A percentile compares a stretch with the other conserved stretches of the same genome.
These are phyloP conservation scores for Salix viminalis DNA, from an alignment of 345 rosid genomes.

Conservation along the genomic window DNA sequence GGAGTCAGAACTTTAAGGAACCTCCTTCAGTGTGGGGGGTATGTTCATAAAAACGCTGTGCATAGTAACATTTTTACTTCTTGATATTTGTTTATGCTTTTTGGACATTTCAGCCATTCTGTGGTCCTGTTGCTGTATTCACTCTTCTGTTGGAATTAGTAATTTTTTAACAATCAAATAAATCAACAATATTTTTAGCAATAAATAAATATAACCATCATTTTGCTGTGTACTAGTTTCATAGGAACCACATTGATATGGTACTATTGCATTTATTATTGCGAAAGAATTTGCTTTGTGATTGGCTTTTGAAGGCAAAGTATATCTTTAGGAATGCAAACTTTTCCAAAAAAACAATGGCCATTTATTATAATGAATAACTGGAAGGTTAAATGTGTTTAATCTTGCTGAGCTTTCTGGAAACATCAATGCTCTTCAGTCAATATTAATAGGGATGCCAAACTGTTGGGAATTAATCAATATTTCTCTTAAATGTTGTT, in stretches of 20 bases:
- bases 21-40: slow-evolving; percentile 99
- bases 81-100: neutral
- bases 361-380: neutral
- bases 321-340: neutral
- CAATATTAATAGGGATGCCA: neutral
- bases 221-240: neutral
- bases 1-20: slow-evolving; percentile 98
- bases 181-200: neutral
- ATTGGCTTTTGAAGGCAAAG: neutral
- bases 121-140: neutral
- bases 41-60: slow-evolving; percentile 14
- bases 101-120: neutral
- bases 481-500: neutral
- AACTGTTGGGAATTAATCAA: neutral
- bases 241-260: neutral
- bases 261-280: neutral
- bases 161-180: neutral
- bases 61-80: neutral
- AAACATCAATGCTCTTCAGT: neutral
- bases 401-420: neutral
- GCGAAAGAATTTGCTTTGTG: neutral
- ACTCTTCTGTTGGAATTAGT: neutral
- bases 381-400: neutral
- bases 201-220: neutral
- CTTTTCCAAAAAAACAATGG: neutral